Base-by-base conservation (phyloP, 208 protist species). In the Leishmania guyanensis region DNA sequence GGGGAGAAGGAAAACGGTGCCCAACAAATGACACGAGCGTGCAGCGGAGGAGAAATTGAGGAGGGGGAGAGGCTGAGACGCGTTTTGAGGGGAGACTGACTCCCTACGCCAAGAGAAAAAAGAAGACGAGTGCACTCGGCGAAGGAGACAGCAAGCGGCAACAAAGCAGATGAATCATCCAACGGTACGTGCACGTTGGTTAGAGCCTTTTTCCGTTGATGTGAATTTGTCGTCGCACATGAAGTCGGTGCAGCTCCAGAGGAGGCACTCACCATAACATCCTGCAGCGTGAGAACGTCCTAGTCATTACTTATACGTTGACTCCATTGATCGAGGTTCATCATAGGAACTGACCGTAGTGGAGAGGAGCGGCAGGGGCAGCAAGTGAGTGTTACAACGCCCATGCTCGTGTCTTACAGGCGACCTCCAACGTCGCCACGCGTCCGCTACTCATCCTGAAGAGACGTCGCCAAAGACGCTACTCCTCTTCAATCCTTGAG, bases 401-500 rank as follows among this genome's bases (percentile, higher is more conserved):
- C 5, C 29, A 33, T 9, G 6, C 0, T 20, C 2, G 26, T 54
- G 69, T 17, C 6, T 54, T n/a, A 26, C 8, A 17, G 3, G 1
- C 9, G 26, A 73, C 9, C 2, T 5, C 10, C 69, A 54, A 4
- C 69, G 3, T 29, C 26, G 8, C 10, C 46, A 54, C 69, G 46
- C 26, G 8, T 36, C 69, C 46, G 46, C 46, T n/a, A 17, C 69
- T 2, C 26, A 26, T 53, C 69, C 43, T 68, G 29, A 68, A 12
- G 17, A 14, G 62, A 29, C 14, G 3, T 43, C 6, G 51, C 22
- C 39, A 43, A 26, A 33, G 20, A 9, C 12, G 29, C 14, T 66
- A 81, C 12, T 80, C 79, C 1, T 78, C 79, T 12, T 74, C 69
- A 17, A 48, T 48, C 16, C 29, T 73, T 29, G 74, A 46, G 8